These are phyloP conservation scores for Potentilla sterilis DNA, from an alignment of 306 rosid genomes.

Conservation along the genomic window DNA sequence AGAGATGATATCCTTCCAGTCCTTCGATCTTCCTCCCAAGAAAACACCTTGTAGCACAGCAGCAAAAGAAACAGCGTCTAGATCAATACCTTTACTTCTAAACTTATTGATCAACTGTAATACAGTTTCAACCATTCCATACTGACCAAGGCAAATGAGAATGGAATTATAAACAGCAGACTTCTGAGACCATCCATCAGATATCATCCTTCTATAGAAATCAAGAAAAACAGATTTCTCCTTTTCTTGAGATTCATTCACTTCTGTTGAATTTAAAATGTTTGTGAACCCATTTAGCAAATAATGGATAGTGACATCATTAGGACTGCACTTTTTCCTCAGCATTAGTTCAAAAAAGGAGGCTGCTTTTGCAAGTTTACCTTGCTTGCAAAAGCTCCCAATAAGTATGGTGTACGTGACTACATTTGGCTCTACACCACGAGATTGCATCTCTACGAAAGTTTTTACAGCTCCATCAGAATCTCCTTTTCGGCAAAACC, in stretches of 20 bases:
- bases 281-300: constrained; percentile 68
- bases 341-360: constrained; percentile 73
- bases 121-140: constrained; percentile 68
- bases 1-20: constrained; percentile 57
- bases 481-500: constrained; percentile 61
- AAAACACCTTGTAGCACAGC: constrained; percentile 70
- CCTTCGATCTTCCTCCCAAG: constrained; percentile 56
- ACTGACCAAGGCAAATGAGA: constrained; percentile 60
- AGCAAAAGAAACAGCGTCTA: constrained; percentile 55
- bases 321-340: constrained; percentile 60
- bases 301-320: constrained; percentile 65
- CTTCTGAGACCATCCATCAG: constrained; percentile 54
- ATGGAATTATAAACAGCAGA: constrained; percentile 67
- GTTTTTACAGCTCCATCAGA: constrained; percentile 50
- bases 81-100: constrained; percentile 43
- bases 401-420: constrained; percentile 73
- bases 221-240: constrained; percentile 45
- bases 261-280: constrained; percentile 19
- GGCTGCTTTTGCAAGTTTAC: constrained; percentile 60
- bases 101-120: constrained; percentile 52
- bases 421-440: constrained; percentile 69
- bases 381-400: constrained; percentile 59
- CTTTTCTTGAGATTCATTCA: constrained; percentile 25
- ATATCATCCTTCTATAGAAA: constrained; percentile 56
- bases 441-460: constrained; percentile 56